Percentiles rank a stretch among this genome's conserved stretches.
These are phyloP conservation scores for Pichia sp. DNA, from an alignment of 1,139 yeast genomes.

Conservation along the genomic window DNA sequence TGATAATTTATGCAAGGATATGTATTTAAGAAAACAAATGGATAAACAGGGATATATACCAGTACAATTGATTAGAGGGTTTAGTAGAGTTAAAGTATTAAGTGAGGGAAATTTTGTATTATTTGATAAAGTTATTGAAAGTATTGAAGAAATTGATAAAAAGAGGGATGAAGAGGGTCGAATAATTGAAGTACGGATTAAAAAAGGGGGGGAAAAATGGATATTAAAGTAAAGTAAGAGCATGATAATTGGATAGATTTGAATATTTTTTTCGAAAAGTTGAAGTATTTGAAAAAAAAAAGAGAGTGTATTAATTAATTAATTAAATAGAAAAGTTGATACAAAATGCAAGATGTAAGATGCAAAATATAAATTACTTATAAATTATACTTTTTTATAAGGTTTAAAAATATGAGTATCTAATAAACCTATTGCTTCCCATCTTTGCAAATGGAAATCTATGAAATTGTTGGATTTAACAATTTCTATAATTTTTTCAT, in stretches of 20 bases:
- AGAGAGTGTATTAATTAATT: neutral
- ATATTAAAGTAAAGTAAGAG: conserved; percentile 21
- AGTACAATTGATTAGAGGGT: conserved; percentile 53
- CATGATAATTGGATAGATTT: too few relatives aligned
- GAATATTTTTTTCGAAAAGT: too few relatives aligned
- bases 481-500: conserved; percentile 12
- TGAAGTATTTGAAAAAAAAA: too few relatives aligned
- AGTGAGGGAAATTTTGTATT: conserved; percentile 40
- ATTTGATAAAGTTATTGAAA: conserved; percentile 29
- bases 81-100: conserved; percentile 60
- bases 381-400: neutral
- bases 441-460: conserved; percentile 20
- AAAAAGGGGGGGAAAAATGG: conserved; percentile 42
- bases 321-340: too few relatives aligned
- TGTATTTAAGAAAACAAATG: conserved; percentile 72
- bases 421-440: conserved; percentile 20
- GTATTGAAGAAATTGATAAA: conserved; percentile 34
- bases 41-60: conserved; percentile 65
- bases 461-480: conserved; percentile 20
- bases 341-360: neutral
- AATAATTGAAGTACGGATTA: conserved; percentile 36
- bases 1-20: conserved; percentile 78
- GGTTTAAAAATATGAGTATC: conserved; percentile 20
- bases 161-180: conserved; percentile 23
- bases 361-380: too few relatives aligned